Conservation (phyloP, 1,284 basidiomycete genomes). For the Heterobasidion occidentale region DNA sequence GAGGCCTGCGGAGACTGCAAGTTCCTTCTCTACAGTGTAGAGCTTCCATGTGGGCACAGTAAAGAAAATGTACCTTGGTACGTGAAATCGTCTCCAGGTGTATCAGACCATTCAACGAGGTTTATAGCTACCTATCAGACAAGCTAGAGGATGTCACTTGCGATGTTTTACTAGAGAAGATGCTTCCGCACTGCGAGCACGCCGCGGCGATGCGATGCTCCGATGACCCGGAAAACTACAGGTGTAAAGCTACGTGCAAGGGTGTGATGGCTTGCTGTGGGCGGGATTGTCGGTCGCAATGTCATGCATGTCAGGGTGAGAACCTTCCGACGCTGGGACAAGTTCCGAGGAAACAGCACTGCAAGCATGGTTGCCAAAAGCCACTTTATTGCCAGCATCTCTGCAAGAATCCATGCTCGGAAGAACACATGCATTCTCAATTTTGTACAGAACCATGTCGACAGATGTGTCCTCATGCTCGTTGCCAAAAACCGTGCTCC, state of each 20-base stretch:
- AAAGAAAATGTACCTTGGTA: conserved; percentile 45
- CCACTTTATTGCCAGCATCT: conserved; percentile 51
- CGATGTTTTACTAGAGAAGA: conserved; percentile 31
- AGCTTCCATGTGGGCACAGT: conserved; percentile 56
- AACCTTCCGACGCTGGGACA: conserved; percentile 7
- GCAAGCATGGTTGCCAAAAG: conserved; percentile 42
- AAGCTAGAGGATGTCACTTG: conserved; percentile 40
- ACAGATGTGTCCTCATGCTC: conserved; percentile 47
- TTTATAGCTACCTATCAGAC: conserved; percentile 38
- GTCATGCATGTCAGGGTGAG: conserved; percentile 40
- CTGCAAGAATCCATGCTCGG: conserved; percentile 43
- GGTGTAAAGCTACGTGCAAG: conserved; percentile 38
- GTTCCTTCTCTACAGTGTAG: conserved; percentile 37
- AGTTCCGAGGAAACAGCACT: conserved; percentile 30
- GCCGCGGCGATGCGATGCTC: conserved; percentile 36
- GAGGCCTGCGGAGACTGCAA: conserved; percentile 47
- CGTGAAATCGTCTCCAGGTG: conserved; percentile 11
- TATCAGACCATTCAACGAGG: background rate
- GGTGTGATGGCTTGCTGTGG: conserved; percentile 45
- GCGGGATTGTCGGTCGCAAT: conserved; percentile 39
- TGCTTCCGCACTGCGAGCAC: conserved; percentile 54
- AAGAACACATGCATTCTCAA: conserved; percentile 40
- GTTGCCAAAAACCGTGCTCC: conserved; percentile 42
- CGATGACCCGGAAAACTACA: conserved; percentile 26
- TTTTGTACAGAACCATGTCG: conserved; percentile 42